Evolutionary conservation across 1,139 yeast species (phyloP).

Genomic region (Diutina siamensis): DNA sequence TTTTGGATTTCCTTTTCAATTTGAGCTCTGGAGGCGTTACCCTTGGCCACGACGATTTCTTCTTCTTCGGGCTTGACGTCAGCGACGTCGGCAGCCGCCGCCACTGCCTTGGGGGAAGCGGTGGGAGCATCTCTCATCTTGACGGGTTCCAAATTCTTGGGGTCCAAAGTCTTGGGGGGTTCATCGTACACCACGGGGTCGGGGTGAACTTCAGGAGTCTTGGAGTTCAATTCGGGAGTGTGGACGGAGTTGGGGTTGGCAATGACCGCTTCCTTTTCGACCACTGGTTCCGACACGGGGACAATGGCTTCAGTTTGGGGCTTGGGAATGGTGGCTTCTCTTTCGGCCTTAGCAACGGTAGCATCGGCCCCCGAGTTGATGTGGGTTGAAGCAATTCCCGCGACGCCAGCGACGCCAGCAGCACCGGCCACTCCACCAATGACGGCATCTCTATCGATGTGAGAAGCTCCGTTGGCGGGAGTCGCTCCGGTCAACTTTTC

Average conservation of each 20-base stretch:
- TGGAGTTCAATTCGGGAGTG: neutral
- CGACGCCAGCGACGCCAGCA: slow-evolving; percentile 9
- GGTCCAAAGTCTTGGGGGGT: slow-evolving; percentile 3
- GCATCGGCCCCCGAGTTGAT: neutral
- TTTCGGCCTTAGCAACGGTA: slow-evolving; percentile 15
- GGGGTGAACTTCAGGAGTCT: neutral
- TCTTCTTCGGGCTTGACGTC: neutral
- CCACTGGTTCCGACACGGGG: neutral
- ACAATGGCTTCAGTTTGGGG: neutral
- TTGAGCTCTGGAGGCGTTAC: neutral
- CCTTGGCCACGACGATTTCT: slow-evolving; percentile 3
- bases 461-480: neutral
- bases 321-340: neutral
- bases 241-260: neutral
- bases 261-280: neutral
- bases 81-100: neutral
- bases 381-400: neutral
- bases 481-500: neutral
- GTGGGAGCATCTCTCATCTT: neutral
- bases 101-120: neutral
- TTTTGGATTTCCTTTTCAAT: neutral
- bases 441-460: neutral
- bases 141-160: neutral
- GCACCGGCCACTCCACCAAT: slow-evolving; percentile 10
- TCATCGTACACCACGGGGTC: neutral